These are phyloP conservation scores for Nicotiana undulata DNA, from an alignment of 257 asterid genomes.

Conservation along the genomic window DNA sequence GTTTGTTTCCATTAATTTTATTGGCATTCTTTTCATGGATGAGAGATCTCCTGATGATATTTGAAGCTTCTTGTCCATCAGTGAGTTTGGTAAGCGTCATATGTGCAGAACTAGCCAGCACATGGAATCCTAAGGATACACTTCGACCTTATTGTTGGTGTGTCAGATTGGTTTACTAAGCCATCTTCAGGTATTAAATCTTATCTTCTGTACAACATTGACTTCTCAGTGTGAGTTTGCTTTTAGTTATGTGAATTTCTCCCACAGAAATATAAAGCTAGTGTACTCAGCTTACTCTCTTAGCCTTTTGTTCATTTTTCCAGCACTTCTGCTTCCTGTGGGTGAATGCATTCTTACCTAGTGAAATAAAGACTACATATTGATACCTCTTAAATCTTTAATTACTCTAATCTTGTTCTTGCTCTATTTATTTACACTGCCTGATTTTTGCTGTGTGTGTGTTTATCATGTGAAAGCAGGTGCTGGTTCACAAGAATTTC, in stretches of 20 bases:
- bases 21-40: not conserved
- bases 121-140: not conserved
- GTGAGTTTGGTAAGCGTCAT: not conserved
- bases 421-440: not conserved
- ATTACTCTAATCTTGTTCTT: not conserved
- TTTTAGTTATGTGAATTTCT: not conserved
- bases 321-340: not conserved
- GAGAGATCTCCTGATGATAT: not conserved
- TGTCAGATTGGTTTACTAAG: slow-evolving; percentile 3
- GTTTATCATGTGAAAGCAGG: slow-evolving; percentile 5
- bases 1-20: not conserved
- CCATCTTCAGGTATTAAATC: not conserved
- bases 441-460: not conserved
- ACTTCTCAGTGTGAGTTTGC: not conserved
- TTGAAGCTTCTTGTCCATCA: not conserved
- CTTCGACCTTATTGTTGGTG: not conserved
- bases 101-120: not conserved
- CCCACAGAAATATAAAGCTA: not conserved
- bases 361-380: not conserved
- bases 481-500: not conserved
- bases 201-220: not conserved
- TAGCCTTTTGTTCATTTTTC: not conserved
- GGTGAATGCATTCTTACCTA: not conserved
- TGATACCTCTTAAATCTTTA: too few relatives aligned
- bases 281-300: not conserved